phyloP scores from a whole-genome alignment of 2,329 filamentous ascomycete genomes.

The Cladophialophora immunda region DNA sequence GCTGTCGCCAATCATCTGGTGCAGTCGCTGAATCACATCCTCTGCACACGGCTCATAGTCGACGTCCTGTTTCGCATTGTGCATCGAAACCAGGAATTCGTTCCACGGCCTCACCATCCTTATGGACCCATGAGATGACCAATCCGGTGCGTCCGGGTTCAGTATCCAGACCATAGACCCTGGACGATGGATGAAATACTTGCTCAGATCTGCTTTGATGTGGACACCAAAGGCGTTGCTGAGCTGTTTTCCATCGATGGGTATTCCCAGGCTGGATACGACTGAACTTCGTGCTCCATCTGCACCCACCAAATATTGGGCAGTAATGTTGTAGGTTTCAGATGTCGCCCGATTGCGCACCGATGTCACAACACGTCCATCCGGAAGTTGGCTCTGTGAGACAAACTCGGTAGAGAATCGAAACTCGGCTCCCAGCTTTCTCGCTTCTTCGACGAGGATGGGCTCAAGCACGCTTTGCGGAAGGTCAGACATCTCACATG shows the following conservation, averaged over 20 bases:
- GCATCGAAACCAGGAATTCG: constrained; percentile 67
- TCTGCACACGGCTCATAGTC: constrained; percentile 42
- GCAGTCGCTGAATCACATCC: constrained; percentile 46
- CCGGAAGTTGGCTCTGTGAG: constrained; percentile 36
- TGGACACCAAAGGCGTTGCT: constrained; percentile 61
- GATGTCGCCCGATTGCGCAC: constrained; percentile 48
- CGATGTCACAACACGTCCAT: constrained; percentile 45
- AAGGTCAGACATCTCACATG: constrained; percentile 52
- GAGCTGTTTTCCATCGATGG: constrained; percentile 54
- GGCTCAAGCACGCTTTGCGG: constrained; percentile 55
- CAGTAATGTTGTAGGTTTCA: constrained; percentile 55
- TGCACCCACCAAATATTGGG: constrained; percentile 67
- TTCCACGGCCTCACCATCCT: constrained; percentile 72
- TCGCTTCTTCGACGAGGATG: constrained; percentile 49
- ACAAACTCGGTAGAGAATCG: constrained; percentile 49
- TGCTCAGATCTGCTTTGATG: constrained; percentile 59
- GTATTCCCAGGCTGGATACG: constrained; percentile 56
- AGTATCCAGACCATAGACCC: constrained; percentile 70
- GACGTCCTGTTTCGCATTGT: constrained; percentile 50
- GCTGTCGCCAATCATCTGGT: constrained; percentile 60
- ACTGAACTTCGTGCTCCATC: constrained; percentile 62
- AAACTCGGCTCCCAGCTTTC: constrained; percentile 47
- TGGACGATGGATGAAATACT: constrained; percentile 58
- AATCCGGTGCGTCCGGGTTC: constrained; percentile 60
- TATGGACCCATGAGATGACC: constrained; percentile 59